Evolutionary conservation across 2,329 filamentous ascomycete species (phyloP).

Genomic region (Teratosphaeria destructans): DNA sequence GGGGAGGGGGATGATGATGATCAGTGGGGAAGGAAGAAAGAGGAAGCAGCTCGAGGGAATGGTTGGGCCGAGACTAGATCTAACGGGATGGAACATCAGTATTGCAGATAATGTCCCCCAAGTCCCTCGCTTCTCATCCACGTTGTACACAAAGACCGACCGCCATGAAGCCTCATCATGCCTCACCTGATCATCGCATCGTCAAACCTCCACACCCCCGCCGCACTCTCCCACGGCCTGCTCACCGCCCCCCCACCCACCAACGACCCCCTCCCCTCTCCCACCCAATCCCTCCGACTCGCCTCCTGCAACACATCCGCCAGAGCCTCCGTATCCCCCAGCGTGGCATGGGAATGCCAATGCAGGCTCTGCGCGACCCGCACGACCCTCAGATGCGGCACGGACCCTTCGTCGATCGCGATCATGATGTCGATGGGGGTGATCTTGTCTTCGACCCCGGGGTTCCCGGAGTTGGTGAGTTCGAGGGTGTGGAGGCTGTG

Average conservation of each 20-base stretch:
- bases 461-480: slow-evolving; percentile 30
- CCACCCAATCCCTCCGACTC: slow-evolving; percentile 28
- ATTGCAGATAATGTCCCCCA: too few species aligned
- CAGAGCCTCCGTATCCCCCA: slow-evolving; percentile 29
- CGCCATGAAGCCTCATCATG: not conserved
- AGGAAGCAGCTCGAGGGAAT: too few species aligned
- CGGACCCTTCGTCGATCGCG: slow-evolving; percentile 30
- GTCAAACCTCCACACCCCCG: slow-evolving; percentile 18
- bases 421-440: slow-evolving; percentile 32
- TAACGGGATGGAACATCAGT: too few species aligned
- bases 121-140: not conserved
- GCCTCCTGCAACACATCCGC: slow-evolving; percentile 27
- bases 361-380: slow-evolving; percentile 28
- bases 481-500: slow-evolving; percentile 27
- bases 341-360: slow-evolving; percentile 28
- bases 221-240: slow-evolving; percentile 4
- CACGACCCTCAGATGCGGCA: slow-evolving; percentile 31
- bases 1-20: too few species aligned
- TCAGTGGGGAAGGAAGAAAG: too few species aligned
- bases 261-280: not conserved
- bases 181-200: slow-evolving; percentile 3
- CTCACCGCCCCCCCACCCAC: slow-evolving; percentile 1
- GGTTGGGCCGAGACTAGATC: too few species aligned
- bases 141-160: not conserved
- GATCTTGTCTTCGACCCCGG: slow-evolving; percentile 26